phyloP scores from a whole-genome alignment of 805 yeast genomes.

The Monosporozyma yasuniensis region DNA sequence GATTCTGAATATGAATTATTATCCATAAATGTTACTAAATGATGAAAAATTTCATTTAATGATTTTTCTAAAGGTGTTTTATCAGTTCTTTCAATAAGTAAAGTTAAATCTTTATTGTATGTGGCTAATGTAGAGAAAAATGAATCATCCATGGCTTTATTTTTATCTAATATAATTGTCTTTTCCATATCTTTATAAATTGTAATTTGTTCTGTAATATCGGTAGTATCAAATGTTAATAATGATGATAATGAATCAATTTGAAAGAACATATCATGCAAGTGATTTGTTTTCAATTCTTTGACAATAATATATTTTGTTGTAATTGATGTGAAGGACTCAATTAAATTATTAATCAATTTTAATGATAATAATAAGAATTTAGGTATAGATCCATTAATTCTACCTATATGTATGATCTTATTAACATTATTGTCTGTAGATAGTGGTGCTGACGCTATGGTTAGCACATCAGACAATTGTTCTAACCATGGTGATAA shows the following conservation, averaged over 20 bases:
- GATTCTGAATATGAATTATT: constrained; percentile 42
- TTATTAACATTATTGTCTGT: not conserved
- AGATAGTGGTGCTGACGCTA: not conserved
- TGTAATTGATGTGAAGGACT: constrained; percentile 23
- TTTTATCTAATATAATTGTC: constrained; percentile 16
- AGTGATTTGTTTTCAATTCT: constrained; percentile 47
- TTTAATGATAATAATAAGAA: not conserved
- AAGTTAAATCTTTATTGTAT: not conserved
- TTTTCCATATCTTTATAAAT: constrained; percentile 39
- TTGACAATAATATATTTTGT: constrained; percentile 49
- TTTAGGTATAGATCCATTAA: not conserved
- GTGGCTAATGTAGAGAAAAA: not conserved
- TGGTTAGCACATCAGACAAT: not conserved
- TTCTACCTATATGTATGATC: not conserved
- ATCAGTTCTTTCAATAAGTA: constrained; percentile 17
- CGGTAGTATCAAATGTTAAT: constrained; percentile 35
- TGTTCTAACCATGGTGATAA: not conserved
- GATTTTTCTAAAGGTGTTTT: constrained; percentile 67
- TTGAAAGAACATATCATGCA: constrained; percentile 42
- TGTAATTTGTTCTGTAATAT: constrained; percentile 55
- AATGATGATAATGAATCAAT: constrained; percentile 36
- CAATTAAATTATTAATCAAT: not conserved
- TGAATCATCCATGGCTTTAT: constrained; percentile 20
- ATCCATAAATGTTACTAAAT: constrained; percentile 43
- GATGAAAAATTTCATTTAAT: constrained; percentile 43